Conservation (phyloP, 108 stramenopile genomes). For the Craspedostauros australis region DNA sequence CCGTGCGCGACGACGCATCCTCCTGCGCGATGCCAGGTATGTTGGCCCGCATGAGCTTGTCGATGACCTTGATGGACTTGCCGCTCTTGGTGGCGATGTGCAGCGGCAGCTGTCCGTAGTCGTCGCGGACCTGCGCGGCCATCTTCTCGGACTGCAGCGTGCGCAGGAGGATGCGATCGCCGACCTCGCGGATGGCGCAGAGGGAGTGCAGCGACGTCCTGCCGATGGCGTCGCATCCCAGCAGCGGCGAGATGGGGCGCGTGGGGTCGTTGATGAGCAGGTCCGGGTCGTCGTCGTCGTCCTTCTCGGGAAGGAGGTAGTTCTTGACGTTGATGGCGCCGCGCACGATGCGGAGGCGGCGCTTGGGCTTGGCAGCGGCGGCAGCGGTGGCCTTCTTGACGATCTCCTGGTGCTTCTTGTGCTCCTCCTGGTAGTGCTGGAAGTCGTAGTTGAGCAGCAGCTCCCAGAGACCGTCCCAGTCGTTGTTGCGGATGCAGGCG, state of each 20-base stretch:
- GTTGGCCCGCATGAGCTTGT: slow-evolving; percentile 20
- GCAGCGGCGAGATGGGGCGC: slow-evolving; percentile 1
- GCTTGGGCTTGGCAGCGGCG: too few relatives aligned
- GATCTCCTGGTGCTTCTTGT: too few relatives aligned
- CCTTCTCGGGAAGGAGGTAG: slow-evolving; percentile 1
- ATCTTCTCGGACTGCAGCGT: slow-evolving; percentile 12
- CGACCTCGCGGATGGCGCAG: slow-evolving; percentile 8
- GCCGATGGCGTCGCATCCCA: slow-evolving; percentile 8
- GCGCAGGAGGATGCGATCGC: slow-evolving; percentile 4
- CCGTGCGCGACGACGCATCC: slow-evolving; percentile 10
- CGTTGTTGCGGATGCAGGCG: not conserved
- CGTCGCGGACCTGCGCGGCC: slow-evolving; percentile 7
- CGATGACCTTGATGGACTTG: slow-evolving; percentile 5
- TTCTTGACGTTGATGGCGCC: slow-evolving; percentile 4
- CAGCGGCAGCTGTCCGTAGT: slow-evolving; percentile 16
- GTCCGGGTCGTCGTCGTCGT: too few relatives aligned
- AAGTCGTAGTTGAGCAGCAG: slow-evolving; percentile 8
- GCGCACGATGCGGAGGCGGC: not conserved
- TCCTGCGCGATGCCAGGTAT: not conserved
- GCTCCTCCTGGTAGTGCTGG: not conserved
- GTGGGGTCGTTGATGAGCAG: too few relatives aligned
- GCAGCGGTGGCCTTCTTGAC: too few relatives aligned
- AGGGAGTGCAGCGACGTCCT: slow-evolving; percentile 20
- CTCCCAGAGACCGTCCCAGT: slow-evolving; percentile 10
- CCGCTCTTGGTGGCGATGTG: slow-evolving; percentile 11